A percentile compares a stretch with the other conserved stretches of the same genome.
These are phyloP conservation scores for Sisymbrium irio DNA, from an alignment of 345 rosid genomes.

Conservation along the genomic window DNA sequence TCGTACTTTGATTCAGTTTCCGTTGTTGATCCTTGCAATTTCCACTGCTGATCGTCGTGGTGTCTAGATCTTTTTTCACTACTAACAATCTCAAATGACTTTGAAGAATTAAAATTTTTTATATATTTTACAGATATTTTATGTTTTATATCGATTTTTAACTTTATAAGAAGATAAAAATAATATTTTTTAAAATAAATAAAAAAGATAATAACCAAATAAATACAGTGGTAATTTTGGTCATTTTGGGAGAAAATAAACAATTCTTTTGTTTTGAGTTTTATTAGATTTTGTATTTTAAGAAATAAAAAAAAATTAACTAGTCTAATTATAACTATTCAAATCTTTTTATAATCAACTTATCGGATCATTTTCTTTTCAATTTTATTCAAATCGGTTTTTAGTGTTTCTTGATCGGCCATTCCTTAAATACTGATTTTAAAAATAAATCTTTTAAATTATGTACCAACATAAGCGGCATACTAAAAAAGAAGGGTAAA, in stretches of 20 bases:
- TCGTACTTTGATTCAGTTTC: not conserved
- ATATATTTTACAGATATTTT: not conserved
- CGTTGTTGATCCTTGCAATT: not conserved
- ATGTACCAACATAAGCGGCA: not conserved
- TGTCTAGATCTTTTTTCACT: not conserved
- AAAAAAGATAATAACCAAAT: not conserved
- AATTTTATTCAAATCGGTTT: not conserved
- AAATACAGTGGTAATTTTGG: not conserved
- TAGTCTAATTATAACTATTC: not conserved
- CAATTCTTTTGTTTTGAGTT: not conserved
- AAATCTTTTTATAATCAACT: not conserved
- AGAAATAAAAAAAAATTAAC: not conserved
- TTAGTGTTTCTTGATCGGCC: not conserved
- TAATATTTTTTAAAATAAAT: too few relatives aligned
- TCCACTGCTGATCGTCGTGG: not conserved
- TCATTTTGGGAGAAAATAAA: not conserved
- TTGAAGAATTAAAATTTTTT: not conserved
- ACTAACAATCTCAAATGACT: not conserved
- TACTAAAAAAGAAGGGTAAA: conserved; percentile 9
- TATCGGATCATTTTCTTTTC: not conserved
- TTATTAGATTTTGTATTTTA: not conserved
- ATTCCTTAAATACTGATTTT: not conserved
- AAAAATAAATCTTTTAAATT: not conserved
- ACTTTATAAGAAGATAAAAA: not conserved
- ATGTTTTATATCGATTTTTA: not conserved